Evolutionary conservation across 805 yeast species (phyloP).

Genomic region (Candida loeiensis): DNA sequence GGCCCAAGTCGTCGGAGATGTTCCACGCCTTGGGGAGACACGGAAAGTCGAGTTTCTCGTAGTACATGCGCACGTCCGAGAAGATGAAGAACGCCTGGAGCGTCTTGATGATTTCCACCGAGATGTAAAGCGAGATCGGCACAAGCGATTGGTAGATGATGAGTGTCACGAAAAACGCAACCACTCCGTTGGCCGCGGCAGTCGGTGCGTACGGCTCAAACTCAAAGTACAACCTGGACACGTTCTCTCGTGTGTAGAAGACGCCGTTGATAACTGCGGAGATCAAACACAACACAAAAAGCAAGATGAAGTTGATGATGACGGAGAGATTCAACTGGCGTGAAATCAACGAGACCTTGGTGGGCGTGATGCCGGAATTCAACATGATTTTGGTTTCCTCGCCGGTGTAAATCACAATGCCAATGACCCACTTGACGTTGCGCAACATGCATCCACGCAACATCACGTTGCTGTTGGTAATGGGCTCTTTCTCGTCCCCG

Average conservation of each 20-base stretch:
- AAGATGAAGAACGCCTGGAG: constrained; percentile 79
- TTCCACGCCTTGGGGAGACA: constrained; percentile 85
- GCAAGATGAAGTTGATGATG: constrained; percentile 56
- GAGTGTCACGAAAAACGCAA: constrained; percentile 70
- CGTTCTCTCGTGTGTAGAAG: constrained; percentile 44
- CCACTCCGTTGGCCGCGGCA: constrained; percentile 64
- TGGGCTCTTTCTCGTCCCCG: constrained; percentile 53
- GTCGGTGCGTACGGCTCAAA: constrained; percentile 66
- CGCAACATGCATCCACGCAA: constrained; percentile 75
- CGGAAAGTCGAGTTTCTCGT: constrained; percentile 67
- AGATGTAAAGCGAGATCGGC: constrained; percentile 78
- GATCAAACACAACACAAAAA: constrained; percentile 64
- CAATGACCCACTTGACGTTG: constrained; percentile 81
- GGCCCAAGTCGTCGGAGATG: constrained; percentile 82
- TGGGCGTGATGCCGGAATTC: constrained; percentile 75
- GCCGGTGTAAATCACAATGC: constrained; percentile 74
- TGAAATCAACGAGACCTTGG: constrained; percentile 71
- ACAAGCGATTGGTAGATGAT: constrained; percentile 76
- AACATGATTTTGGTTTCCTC: constrained; percentile 77
- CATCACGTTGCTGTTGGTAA: constrained; percentile 64
- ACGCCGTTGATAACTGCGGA: constrained; percentile 72
- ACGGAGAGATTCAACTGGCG: constrained; percentile 71
- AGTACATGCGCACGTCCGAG: constrained; percentile 71
- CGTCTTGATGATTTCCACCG: constrained; percentile 78
- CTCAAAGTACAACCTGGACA: constrained; percentile 64